Evolutionary conservation across 208 protist genomes (phyloP), one percentile per base, ranked within the genome.

Genomic region (Crithidia acanthocephali): DNA sequence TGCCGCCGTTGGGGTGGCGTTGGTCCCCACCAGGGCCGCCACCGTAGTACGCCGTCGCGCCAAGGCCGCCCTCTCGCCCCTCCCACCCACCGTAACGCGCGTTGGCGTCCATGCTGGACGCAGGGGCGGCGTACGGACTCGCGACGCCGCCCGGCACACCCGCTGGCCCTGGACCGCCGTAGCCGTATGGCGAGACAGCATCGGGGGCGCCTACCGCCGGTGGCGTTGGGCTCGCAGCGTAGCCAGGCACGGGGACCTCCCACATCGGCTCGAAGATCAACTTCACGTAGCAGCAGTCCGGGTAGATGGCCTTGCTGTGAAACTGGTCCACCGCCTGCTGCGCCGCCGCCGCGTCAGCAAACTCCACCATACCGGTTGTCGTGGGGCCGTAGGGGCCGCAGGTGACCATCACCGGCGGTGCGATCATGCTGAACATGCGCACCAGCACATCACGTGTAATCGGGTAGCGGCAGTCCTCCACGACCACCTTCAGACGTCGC

Each of bases 401-500:
- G 27, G 83, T 75, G 20, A 96, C 75, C 61, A 85, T 68, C 25
- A 68, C 35, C 7, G 88, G 87, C 44, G 74, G 74, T 28, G 78
- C 85, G 15, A 93, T 84, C 79, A 90, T 91, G 68, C 76, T 83
- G 70, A 96, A 96, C 74, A 96, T 86, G 35, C 93, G 81, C 58
- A 76, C 61, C 16, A 96, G 73, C 53, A 94, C 76, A 4, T 91
- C 84, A 33, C 89, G 84, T 1, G 86, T 94, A 56, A 96, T 85
- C n/a, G 87, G 84, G 81, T 92, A 92, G 40, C 80, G 85, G 69
- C 91, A 96, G 61, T 91, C 81, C 71, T 96, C 88, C 18, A 96
- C 88, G 3, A 93, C 68, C 25, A 96, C 80, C 23, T 80, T 79
- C 35, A 96, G 83, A 0, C 90, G 87, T 25, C 37, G 23, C 18